These are phyloP conservation scores for Pseudozyma thailandica DNA, from an alignment of 1,284 basidiomycete species.

Conservation along the genomic window DNA sequence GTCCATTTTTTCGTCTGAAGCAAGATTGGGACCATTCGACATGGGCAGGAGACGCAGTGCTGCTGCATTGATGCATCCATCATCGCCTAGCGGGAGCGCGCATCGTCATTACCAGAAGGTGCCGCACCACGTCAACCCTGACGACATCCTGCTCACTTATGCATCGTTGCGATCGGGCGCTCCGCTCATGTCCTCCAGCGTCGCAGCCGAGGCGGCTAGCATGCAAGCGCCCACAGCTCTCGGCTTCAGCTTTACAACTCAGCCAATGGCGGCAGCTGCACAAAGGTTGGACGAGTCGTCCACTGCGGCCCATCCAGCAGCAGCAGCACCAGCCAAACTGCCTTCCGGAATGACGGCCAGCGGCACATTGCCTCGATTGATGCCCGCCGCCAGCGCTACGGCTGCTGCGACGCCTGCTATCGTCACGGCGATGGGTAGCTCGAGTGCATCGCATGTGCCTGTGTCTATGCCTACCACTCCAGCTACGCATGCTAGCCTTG, in stretches of 20 bases:
- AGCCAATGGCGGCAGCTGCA: slow-evolving; percentile 31
- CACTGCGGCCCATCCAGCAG: background rate
- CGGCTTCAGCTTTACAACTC: slow-evolving; percentile 15
- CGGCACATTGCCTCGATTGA: slow-evolving; percentile 23
- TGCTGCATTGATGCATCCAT: slow-evolving; percentile 28
- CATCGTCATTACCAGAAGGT: slow-evolving; percentile 32
- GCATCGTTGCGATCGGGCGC: slow-evolving; percentile 50
- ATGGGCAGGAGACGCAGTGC: slow-evolving; percentile 36
- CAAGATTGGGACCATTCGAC: slow-evolving; percentile 29
- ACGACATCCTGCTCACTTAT: slow-evolving; percentile 50
- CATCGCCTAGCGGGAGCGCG: slow-evolving; percentile 30
- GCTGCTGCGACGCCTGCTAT: slow-evolving; percentile 42
- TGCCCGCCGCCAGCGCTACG: slow-evolving; percentile 41
- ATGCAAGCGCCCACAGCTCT: slow-evolving; percentile 11
- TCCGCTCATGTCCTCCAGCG: slow-evolving; percentile 27
- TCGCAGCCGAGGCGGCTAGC: slow-evolving; percentile 13
- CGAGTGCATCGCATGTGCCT: slow-evolving; percentile 25
- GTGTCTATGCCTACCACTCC: slow-evolving; percentile 30
- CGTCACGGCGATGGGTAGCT: slow-evolving; percentile 30
- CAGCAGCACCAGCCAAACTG: background rate
- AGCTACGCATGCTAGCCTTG: slow-evolving; percentile 28
- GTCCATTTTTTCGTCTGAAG: slow-evolving; percentile 33
- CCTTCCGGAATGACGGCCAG: slow-evolving; percentile 24
- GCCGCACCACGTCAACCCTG: slow-evolving; percentile 42
- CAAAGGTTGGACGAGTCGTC: slow-evolving; percentile 28